Evolutionary conservation across 176 grass and related monocot species (phyloP).

Genomic region (Poa annua): DNA sequence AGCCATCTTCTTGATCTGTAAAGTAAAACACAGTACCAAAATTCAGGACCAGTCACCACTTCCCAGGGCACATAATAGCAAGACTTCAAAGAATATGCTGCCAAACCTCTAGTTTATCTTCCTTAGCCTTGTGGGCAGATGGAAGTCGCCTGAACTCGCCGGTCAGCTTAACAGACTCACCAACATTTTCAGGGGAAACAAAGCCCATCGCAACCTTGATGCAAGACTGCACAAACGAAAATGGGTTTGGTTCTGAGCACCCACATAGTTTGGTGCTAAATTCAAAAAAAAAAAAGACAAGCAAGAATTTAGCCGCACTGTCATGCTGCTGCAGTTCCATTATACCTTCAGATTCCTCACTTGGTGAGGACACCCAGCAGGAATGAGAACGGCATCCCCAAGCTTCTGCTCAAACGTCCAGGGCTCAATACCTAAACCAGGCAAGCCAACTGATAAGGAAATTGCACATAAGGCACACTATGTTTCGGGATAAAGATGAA

Average conservation of each 20-base stretch:
- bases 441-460: background rate
- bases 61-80: background rate
- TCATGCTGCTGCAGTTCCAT: background rate
- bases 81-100: background rate
- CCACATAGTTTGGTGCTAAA: background rate
- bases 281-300: background rate
- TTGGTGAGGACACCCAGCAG: constrained; percentile 92
- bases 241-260: constrained; percentile 15
- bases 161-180: constrained; percentile 66
- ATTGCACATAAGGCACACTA: background rate
- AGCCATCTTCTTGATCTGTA: constrained; percentile 84
- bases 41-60: background rate
- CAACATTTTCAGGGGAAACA: constrained; percentile 81
- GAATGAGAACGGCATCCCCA: constrained; percentile 85
- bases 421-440: constrained; percentile 74
- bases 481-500: background rate
- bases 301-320: background rate
- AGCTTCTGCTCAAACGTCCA: constrained; percentile 94
- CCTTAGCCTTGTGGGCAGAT: constrained; percentile 68
- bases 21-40: constrained; percentile 4
- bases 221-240: constrained; percentile 65
- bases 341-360: constrained; percentile 89
- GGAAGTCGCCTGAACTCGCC: constrained; percentile 75
- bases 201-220: constrained; percentile 89
- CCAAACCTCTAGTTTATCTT: constrained; percentile 86